Evolutionary conservation across 129 eudicot genomes (phyloP).

Genomic region (Saposhnikovia divaricata): DNA sequence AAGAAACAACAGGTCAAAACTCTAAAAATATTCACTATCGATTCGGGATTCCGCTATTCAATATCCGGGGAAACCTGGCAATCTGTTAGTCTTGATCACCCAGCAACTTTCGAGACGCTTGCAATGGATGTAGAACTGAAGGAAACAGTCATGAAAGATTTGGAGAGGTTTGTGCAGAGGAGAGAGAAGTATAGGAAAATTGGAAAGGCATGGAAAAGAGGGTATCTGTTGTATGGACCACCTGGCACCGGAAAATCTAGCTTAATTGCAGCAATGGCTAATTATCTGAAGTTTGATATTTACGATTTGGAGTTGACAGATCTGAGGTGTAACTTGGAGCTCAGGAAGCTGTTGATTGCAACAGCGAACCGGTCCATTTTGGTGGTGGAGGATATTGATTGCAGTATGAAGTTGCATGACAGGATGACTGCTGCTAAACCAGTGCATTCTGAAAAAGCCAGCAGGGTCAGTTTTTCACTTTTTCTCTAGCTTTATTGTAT

Average conservation of each 20-base stretch:
- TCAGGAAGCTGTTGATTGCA: constrained; percentile 16
- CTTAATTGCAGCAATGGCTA: constrained; percentile 69
- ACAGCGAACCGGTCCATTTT: constrained; percentile 14
- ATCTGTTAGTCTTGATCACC: constrained; percentile 50
- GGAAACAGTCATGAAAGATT: constrained; percentile 41
- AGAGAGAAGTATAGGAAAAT: constrained; percentile 42
- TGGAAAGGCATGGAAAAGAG: constrained; percentile 85
- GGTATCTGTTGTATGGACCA: constrained; percentile 65
- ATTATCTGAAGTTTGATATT: constrained; percentile 52
- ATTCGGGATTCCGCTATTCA: background rate
- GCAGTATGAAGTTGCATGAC: constrained; percentile 14
- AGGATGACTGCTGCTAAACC: background rate
- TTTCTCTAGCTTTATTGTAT: background rate
- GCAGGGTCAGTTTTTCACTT: constrained; percentile 5
- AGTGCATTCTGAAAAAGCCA: background rate
- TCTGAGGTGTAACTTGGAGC: constrained; percentile 31
- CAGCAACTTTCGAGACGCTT: constrained; percentile 49
- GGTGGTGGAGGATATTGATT: constrained; percentile 22
- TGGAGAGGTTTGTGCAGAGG: constrained; percentile 52
- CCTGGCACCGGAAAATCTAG: constrained; percentile 71
- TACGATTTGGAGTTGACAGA: constrained; percentile 62
- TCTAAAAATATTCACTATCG: constrained; percentile 33
- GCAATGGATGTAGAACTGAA: constrained; percentile 51
- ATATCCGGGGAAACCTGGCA: constrained; percentile 18
- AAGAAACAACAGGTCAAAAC: constrained; percentile 30